These are phyloP conservation scores for Tylopilus felleus DNA, from an alignment of 768 basidiomycete genomes.

Conservation along the genomic window DNA sequence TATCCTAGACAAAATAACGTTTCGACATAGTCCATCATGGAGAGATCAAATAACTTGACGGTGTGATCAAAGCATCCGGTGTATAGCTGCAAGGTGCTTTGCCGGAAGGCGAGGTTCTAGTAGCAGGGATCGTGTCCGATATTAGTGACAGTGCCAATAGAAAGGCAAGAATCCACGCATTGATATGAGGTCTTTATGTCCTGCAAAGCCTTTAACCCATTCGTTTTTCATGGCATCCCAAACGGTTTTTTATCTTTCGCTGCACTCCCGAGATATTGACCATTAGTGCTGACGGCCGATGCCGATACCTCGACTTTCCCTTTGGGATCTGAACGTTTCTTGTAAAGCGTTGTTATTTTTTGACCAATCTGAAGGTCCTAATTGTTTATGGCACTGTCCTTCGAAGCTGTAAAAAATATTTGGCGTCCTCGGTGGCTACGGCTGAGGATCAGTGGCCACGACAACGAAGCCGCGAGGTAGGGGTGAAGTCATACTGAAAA, in stretches of 20 bases:
- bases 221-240: conserved; percentile 78
- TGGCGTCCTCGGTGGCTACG: conserved; percentile 67
- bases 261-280: conserved; percentile 79
- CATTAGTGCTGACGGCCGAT: conserved; percentile 82
- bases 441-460: conserved; percentile 78
- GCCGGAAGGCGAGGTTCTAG: conserved; percentile 72
- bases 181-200: conserved; percentile 67
- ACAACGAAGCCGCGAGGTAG: conserved; percentile 48
- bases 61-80: conserved; percentile 84
- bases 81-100: conserved; percentile 66
- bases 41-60: conserved; percentile 80
- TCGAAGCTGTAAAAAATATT: conserved; percentile 83
- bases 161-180: conserved; percentile 48
- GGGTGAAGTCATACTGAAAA: conserved; percentile 53
- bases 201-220: conserved; percentile 82
- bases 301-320: conserved; percentile 70
- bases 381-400: conserved; percentile 87
- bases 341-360: conserved; percentile 56
- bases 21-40: conserved; percentile 89
- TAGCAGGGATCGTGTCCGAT: not conserved
- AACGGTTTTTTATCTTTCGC: conserved; percentile 75
- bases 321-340: conserved; percentile 48
- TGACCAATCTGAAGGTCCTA: conserved; percentile 73
- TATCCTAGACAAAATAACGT: conserved; percentile 97
- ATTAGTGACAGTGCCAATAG: conserved; percentile 28